Base-by-base conservation (phyloP, 495 filamentous ascomycete species). In the Endocarpon pusillum region DNA sequence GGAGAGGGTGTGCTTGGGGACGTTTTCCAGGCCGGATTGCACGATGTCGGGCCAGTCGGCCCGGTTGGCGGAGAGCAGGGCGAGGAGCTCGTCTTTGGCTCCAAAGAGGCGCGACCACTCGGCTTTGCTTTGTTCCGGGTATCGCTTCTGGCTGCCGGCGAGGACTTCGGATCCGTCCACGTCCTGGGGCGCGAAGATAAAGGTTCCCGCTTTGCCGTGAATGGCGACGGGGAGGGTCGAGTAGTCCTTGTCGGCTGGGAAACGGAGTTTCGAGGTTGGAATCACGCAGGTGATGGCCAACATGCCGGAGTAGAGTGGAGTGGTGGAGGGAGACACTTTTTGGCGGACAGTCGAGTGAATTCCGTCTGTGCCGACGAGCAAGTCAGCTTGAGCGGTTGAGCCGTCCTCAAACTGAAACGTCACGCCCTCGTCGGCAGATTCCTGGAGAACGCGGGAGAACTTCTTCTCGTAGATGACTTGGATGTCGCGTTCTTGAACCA, bases 301-400 rank as follows among this genome's bases (percentile, higher is more conserved):
- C 1, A 37, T 29, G 32, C 50, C 48, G 6, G 43, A 49, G 37
- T 53, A 59, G 1, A 6, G 30, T 7, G 56, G 47, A 22, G 47
- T 38, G 9, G 54, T 29, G 1, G 48, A 41, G 0, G 54, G 54
- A 26, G 53, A 55, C 2, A 57, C 42, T 19, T 52, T 51, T 19
- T 44, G 42, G 12, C 59, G 59, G 8, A 69, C 58, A 10, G 43
- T 45, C 0, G 61, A 63, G 38, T 69, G 61, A 34, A 67, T 65
- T 15, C 66, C 63, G 23, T 69, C 62, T 0, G 61, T 59, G 1
- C 61, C 65, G 16, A 69, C 49, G 6, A 69, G 42, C 20, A 56
- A 51, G 1, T 34, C 28, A 3, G 59, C 57, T 0, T 33, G 39
- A 5, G 18, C 46, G 3, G 39, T 44, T 2, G 47, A 45, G 7